Evolutionary conservation across 129 eudicot species (phyloP).

Genomic region (Kitagawia praeruptora): DNA sequence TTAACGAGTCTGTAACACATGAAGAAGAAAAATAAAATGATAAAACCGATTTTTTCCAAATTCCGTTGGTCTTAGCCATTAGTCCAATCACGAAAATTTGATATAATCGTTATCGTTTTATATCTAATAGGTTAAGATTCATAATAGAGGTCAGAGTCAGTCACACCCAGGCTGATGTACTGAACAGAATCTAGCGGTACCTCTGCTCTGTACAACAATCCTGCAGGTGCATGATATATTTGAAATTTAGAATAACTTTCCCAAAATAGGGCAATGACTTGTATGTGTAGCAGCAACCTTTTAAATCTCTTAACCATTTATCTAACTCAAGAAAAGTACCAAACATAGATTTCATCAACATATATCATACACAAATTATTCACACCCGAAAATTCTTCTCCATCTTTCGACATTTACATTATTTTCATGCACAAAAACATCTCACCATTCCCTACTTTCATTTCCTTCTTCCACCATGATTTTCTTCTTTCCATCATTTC

Average conservation of each 20-base stretch:
- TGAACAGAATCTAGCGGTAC: too few relatives aligned
- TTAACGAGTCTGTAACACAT: too few relatives aligned
- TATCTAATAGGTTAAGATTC: too few relatives aligned
- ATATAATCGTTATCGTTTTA: too few relatives aligned
- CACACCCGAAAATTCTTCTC: slow-evolving; percentile 1
- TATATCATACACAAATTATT: not conserved
- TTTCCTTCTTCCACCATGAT: not conserved
- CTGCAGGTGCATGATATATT: not conserved
- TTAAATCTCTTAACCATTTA: not conserved
- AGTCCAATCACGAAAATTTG: too few relatives aligned
- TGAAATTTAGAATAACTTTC: not conserved
- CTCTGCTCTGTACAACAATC: not conserved
- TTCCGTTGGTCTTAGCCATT: too few relatives aligned
- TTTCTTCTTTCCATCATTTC: not conserved
- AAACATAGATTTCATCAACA: not conserved
- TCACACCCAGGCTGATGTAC: too few relatives aligned
- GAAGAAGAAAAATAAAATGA: too few relatives aligned
- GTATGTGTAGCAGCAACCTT: not conserved
- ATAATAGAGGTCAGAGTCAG: too few relatives aligned
- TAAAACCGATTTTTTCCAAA: too few relatives aligned
- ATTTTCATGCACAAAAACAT: not conserved
- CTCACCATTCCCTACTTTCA: not conserved
- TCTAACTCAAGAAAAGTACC: not conserved
- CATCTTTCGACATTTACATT: not conserved
- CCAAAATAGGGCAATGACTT: not conserved